Conservation (phyloP, 140 eudicot genomes). For the Anethum foeniculum region DNA sequence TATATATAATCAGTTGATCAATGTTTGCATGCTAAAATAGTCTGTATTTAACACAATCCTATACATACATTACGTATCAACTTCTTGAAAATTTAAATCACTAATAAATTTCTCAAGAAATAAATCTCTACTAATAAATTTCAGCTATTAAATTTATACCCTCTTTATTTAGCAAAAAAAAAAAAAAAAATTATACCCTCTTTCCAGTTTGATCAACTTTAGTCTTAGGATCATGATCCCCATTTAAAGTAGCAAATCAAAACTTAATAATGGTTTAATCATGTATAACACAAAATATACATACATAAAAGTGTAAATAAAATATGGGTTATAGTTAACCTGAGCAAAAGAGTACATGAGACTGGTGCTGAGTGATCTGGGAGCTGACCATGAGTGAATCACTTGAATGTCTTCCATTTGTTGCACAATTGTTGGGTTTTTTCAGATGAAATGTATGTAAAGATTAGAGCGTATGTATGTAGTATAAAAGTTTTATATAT, state of each 20-base stretch:
- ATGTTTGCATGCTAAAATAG: neutral
- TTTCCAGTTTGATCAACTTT: neutral
- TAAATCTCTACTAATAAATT: neutral
- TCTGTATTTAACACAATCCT: neutral
- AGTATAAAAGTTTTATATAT: neutral
- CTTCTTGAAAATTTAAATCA: neutral
- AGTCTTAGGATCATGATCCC: neutral
- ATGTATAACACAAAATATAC: neutral
- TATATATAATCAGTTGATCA: neutral
- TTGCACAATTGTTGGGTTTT: neutral
- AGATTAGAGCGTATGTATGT: neutral
- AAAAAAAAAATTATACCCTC: neutral
- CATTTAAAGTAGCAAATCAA: neutral
- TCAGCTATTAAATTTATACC: no score
- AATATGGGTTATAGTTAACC: conserved; percentile 23
- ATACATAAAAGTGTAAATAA: no score
- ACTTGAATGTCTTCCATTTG: conserved; percentile 42
- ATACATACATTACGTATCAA: neutral
- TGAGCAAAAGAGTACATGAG: conserved; percentile 87
- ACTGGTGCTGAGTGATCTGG: conserved; percentile 79
- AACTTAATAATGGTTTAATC: neutral
- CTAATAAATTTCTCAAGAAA: neutral
- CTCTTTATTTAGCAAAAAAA: neutral
- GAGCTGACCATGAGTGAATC: conserved; percentile 89
- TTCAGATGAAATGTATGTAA: neutral